Evolutionary conservation across 495 filamentous ascomycete species (phyloP).

Genomic region (Xylaria telfairii): DNA sequence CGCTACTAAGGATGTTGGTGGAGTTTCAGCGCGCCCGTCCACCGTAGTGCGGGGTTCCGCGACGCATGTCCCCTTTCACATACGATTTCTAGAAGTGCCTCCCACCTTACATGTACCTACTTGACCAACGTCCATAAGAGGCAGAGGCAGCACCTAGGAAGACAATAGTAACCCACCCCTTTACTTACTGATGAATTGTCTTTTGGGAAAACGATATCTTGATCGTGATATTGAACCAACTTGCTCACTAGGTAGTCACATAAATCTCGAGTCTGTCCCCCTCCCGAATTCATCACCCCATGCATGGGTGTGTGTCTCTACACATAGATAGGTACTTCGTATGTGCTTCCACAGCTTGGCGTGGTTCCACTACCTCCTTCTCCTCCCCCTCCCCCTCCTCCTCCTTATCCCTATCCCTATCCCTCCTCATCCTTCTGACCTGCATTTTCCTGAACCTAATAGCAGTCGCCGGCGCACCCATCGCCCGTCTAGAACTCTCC

Average conservation of each 20-base stretch:
- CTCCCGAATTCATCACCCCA: slow-evolving; percentile 6
- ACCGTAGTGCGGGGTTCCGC: slow-evolving; percentile 9
- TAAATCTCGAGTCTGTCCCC: slow-evolving; percentile 1
- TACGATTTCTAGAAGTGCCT: not conserved
- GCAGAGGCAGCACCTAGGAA: not conserved
- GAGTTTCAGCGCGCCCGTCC: not conserved
- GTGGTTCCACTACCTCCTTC: too few species aligned
- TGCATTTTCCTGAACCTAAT: not conserved
- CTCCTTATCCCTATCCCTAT: not conserved
- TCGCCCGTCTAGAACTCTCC: slow-evolving; percentile 39
- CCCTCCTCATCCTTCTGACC: not conserved
- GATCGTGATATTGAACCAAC: not conserved
- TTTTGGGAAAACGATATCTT: not conserved
- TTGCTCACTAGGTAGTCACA: not conserved
- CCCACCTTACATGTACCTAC: not conserved
- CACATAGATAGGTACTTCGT: too few species aligned
- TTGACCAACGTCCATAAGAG: too few species aligned
- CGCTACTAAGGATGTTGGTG: not conserved
- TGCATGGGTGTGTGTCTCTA: not conserved
- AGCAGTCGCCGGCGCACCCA: not conserved
- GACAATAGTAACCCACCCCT: not conserved
- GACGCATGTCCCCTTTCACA: too few species aligned
- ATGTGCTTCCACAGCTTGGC: not conserved
- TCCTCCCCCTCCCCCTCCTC: not conserved
- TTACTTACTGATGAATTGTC: not conserved